These are phyloP conservation scores for Apiospora rasikravindrae DNA, from an alignment of 2,329 filamentous ascomycete species.

Conservation along the genomic window DNA sequence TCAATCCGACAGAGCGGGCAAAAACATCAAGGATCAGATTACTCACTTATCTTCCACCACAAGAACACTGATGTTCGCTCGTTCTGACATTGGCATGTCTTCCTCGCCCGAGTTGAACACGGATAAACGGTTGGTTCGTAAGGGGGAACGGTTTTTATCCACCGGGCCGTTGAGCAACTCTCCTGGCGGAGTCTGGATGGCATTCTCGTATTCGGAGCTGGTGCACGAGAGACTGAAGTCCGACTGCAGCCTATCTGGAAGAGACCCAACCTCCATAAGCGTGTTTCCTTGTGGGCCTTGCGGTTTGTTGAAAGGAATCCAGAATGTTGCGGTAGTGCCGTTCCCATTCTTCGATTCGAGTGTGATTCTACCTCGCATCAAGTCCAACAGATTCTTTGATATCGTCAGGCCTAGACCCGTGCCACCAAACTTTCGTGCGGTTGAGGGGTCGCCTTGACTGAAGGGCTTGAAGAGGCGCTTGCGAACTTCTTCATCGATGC, in stretches of 20 bases:
- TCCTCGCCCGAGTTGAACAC: slow-evolving; percentile 34
- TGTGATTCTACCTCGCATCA: slow-evolving; percentile 79
- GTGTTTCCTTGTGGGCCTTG: slow-evolving; percentile 51
- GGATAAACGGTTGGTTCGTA: slow-evolving; percentile 40
- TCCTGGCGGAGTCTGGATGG: slow-evolving; percentile 48
- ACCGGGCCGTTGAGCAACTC: slow-evolving; percentile 32
- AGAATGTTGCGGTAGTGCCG: slow-evolving; percentile 78
- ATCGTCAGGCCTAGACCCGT: slow-evolving; percentile 81
- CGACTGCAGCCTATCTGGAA: slow-evolving; percentile 71
- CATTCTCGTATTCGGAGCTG: slow-evolving; percentile 66
- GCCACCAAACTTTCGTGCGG: slow-evolving; percentile 77
- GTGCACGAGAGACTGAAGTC: slow-evolving; percentile 69
- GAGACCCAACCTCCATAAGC: slow-evolving; percentile 65
- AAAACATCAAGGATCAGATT: background rate
- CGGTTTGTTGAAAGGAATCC: slow-evolving; percentile 77
- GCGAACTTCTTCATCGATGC: slow-evolving; percentile 78
- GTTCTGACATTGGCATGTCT: slow-evolving; percentile 60
- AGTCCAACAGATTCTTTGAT: slow-evolving; percentile 77
- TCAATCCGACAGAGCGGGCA: slow-evolving; percentile 23
- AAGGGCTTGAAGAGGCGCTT: slow-evolving; percentile 80
- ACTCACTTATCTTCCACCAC: slow-evolving; percentile 82
- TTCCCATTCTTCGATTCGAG: slow-evolving; percentile 69
- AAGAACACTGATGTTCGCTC: slow-evolving; percentile 70
- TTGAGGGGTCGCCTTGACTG: slow-evolving; percentile 81
- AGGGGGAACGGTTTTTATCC: slow-evolving; percentile 34